Base-by-base conservation (phyloP, 1,139 yeast genomes). In the Arxiozyma slooffiae region DNA sequence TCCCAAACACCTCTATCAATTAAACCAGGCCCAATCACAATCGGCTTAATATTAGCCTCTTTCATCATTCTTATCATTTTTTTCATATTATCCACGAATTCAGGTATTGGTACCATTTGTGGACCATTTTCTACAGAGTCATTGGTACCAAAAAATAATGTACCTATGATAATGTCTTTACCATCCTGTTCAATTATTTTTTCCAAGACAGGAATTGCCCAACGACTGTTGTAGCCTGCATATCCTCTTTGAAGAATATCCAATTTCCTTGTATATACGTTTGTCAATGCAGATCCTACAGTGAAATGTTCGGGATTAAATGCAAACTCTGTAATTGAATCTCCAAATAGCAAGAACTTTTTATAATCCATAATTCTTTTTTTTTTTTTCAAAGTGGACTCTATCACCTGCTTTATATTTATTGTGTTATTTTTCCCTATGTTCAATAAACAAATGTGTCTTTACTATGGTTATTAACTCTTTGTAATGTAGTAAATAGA, bases 141-240 rank as follows among this genome's bases (percentile, higher is more conserved):
- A 60, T 87, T 87, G 11, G 94, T 76, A 1, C 96, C 96, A 58
- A 85, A 79, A 64, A 82, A 85, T 3, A 87, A 68, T 0, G 81
- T 76, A 54, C 78, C 73, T 36, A 83, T 57, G 16, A 60, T 64
- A 24, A 74, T 62, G 50, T 66, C 65, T 3, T 60, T 55, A 7
- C 84, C 1, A 67, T 61, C 18, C 68, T 64, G 38, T 82, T 63
- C 38, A 17, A 44, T 24, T 20, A 82, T 66, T 47, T 71, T 66
- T 1, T 80, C 80, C 18, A 80, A 66, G 16, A 82, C 62, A 20
- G 60, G 56, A 41, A 68, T 60, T 0, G 76, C 82, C 67, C 80
- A 80, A 36, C 74, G 71, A 0, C 83, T 66, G 58, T 74, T 82
- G 66, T 80, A 83, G 0, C 89, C 90, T 14, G 79, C 65, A 58